A percentile compares a stretch with the other conserved stretches of the same genome.
Conservation (phyloP, 495 filamentous ascomycete genomes). For the Astrothelium subdiscretum region DNA sequence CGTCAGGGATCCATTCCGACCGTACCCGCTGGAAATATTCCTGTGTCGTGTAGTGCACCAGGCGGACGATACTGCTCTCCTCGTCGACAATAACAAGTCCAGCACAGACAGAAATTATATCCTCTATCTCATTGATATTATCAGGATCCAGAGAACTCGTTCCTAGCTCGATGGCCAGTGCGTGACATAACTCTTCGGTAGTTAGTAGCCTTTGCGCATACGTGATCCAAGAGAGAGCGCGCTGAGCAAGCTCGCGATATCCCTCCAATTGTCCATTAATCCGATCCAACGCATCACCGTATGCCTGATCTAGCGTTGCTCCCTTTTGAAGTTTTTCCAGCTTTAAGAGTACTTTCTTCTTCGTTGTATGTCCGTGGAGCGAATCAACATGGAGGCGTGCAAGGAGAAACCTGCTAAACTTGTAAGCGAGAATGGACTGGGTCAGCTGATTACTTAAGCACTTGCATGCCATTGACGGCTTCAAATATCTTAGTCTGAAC, state of each 20-base stretch:
- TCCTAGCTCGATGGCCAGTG: conserved; percentile 30
- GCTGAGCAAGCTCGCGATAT: conserved; percentile 23
- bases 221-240: conserved; percentile 36
- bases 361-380: conserved; percentile 26
- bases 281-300: conserved; percentile 33
- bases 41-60: conserved; percentile 46
- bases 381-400: conserved; percentile 39
- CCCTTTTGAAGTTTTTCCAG: conserved; percentile 25
- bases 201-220: conserved; percentile 32
- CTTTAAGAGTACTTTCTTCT: conserved; percentile 23
- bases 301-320: conserved; percentile 26
- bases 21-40: conserved; percentile 37
- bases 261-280: conserved; percentile 29
- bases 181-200: conserved; percentile 36
- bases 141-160: conserved; percentile 29
- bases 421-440: not conserved
- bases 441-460: not conserved
- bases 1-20: conserved; percentile 26
- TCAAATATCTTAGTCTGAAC: conserved; percentile 10
- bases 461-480: conserved; percentile 17
- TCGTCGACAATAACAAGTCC: conserved; percentile 42
- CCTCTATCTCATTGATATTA: conserved; percentile 27
- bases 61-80: conserved; percentile 34
- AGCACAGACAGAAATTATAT: conserved; percentile 38
- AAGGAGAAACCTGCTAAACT: conserved; percentile 41